Base-by-base conservation (phyloP, 306 rosid genomes). In the Cicer judaicum region DNA sequence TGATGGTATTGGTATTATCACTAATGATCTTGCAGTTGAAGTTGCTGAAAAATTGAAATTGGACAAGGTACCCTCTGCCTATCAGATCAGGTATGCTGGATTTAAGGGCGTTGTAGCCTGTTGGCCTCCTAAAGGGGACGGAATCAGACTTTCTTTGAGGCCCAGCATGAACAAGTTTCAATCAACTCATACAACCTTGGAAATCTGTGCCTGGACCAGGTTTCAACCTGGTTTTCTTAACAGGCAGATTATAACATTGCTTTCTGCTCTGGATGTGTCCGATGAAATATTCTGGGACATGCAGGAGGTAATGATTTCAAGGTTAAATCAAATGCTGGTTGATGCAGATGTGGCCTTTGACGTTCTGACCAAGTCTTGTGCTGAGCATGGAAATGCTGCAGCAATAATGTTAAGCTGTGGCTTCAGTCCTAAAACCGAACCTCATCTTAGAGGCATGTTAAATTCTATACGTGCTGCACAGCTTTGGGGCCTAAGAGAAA, bases 341-440 rank as follows among this genome's bases (percentile, higher is more conserved):
- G 88, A 90, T 43, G 77, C 82, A 14, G 92, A 90, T 47, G 88
- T 84, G 41, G 98, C 96, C 1, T 88, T 81, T 76, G 88, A 92
- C 54, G 91, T 92, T 73, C 92, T 92, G 10, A 92, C 89, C 2
- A 82, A 85, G 47, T 92, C 98, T 46, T 92, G 98, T 82, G 87
- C 92, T 15, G 96, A 89, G 41, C 89, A 89, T 77, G 98, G 94
- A 79, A 88, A 88, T 80, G 88, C 84, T 6, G 96, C 96, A 11
- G 92, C 97, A 75, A 84, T 93, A 64, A 93, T 93, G 98, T 83
- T 93, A 78, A 93, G 96, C 77, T 96, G 91, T 18, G 97, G 98
- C 70, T 93, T 89, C 64, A 85, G 80, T 84, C 98, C 96, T 63
- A 84, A 81, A 79, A 65, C 74, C 12, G 98, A 93, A 85, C 98